Base-by-base conservation (phyloP, 345 rosid species). In the Mallotus nudiflorus region DNA sequence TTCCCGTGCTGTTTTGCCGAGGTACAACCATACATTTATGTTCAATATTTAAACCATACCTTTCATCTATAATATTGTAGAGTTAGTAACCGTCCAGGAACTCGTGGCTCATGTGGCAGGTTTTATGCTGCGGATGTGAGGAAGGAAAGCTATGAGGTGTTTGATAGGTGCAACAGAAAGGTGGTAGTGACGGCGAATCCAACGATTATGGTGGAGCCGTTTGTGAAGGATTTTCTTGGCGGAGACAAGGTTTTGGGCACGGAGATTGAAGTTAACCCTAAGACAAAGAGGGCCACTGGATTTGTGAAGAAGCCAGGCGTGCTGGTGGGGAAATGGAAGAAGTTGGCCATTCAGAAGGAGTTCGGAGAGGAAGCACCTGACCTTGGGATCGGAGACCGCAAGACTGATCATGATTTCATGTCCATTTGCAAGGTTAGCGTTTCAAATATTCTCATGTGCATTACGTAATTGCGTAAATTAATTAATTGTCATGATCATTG, bases 141-240 rank as follows among this genome's bases (percentile, higher is more conserved):
- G 68, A 73, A 83, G 69, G 97, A 91, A 51, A 91, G 95, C 74
- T 94, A 65, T 55, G 87, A 86, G 67, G 91, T 94, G 75, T 94
- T 94, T 40, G 95, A 88, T 35, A 83, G 70, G 65, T 91, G 96
- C 83, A 87, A 85, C 82, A 83, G 93, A 82, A 91, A 88, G 74
- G 97, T 91, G 73, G 96, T 94, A 73, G 98, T 94, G 81, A 94
- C 98, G 63, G 97, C 96, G 33, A 94, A 90, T 76, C 97, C 97
- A 49, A 81, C 79, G 18, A 69, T 94, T 37, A 91, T 94, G 98
- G 98, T 94, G 60, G 97, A 94, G 77, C 86, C 97, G 9, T 94
- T 94, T 40, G 93, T 88, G 72, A 91, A 85, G 83, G 96, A 90
- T 52, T 94, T 86, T 77, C 90, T 94, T 0, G 97, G 97, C 5